Percentiles rank a stretch among this genome's conserved stretches.
Evolutionary conservation across 2,329 filamentous ascomycete species (phyloP).

Genomic region (Colletotrichum eleusines): DNA sequence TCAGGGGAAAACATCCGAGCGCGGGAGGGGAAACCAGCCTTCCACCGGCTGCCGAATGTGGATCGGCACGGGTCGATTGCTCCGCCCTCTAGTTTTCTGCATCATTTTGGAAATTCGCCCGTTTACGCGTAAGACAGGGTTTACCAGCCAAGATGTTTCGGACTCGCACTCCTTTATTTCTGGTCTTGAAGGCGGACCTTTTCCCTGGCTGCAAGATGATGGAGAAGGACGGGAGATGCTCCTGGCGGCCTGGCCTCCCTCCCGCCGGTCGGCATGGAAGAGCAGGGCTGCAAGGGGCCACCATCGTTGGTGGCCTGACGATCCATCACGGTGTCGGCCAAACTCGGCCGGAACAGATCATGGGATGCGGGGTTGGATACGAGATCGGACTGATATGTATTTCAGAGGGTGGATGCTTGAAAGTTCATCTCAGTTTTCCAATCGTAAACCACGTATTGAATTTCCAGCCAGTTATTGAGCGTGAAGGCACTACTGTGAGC

Average conservation of each 20-base stretch:
- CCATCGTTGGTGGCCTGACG: not conserved
- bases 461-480: too few species aligned
- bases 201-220: not conserved
- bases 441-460: too few species aligned
- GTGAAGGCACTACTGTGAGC: not conserved
- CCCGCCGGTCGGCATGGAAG: not conserved
- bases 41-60: not conserved
- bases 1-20: conserved; percentile 9
- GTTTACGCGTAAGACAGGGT: not conserved
- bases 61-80: not conserved
- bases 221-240: not conserved
- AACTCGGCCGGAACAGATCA: not conserved
- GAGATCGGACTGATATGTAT: not conserved
- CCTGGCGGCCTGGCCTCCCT: not conserved
- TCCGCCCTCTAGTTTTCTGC: not conserved
- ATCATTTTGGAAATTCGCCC: not conserved
- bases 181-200: not conserved
- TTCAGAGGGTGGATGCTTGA: not conserved
- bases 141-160: not conserved
- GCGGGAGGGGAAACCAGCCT: not conserved
- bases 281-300: conserved; percentile 20
- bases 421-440: not conserved
- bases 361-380: too few species aligned
- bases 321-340: not conserved
- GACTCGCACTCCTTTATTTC: not conserved